phyloP scores from a whole-genome alignment of 441 rosid genomes.

The Populus hybrid region DNA sequence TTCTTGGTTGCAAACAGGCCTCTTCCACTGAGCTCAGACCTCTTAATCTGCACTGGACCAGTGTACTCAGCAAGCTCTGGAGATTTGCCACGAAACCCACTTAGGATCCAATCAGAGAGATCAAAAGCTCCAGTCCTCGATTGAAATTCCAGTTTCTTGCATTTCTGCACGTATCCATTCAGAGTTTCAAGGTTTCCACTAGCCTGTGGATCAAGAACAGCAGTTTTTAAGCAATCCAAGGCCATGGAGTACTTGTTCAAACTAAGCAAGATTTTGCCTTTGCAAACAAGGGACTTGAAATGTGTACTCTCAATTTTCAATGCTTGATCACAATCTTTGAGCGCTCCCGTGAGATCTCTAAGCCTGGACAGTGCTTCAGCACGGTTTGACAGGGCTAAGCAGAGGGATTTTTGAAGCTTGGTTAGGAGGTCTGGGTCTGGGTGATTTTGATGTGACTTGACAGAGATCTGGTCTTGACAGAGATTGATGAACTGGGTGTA shows the following conservation, averaged over 20 bases:
- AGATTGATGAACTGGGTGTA: conserved; percentile 62
- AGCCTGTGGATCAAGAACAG: conserved; percentile 52
- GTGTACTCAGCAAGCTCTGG: conserved; percentile 81
- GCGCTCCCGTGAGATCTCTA: conserved; percentile 45
- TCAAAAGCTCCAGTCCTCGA: conserved; percentile 77
- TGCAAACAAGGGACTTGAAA: conserved; percentile 77
- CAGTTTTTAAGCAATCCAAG: conserved; percentile 63
- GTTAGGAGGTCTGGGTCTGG: conserved; percentile 24
- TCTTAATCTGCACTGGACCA: conserved; percentile 53
- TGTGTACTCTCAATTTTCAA: conserved; percentile 58
- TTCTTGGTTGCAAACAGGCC: conserved; percentile 77
- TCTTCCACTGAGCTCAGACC: conserved; percentile 73
- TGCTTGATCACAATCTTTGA: conserved; percentile 60
- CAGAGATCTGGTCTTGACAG: conserved; percentile 41
- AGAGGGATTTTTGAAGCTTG: conserved; percentile 56
- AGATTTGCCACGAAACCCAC: conserved; percentile 53
- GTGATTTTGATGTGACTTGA: conserved; percentile 11
- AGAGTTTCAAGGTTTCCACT: conserved; percentile 50
- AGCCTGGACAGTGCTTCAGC: conserved; percentile 61
- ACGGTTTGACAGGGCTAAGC: conserved; percentile 69
- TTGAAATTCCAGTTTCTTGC: conserved; percentile 70
- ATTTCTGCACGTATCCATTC: conserved; percentile 58
- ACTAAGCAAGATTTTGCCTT: conserved; percentile 67
- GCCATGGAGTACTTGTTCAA: conserved; percentile 59
- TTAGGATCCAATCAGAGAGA: conserved; percentile 76